A percentile compares a stretch with the other conserved stretches of the same genome.
These are phyloP conservation scores for Rhizoctonia solani DNA, from an alignment of 1,284 basidiomycete species.

Conservation along the genomic window DNA sequence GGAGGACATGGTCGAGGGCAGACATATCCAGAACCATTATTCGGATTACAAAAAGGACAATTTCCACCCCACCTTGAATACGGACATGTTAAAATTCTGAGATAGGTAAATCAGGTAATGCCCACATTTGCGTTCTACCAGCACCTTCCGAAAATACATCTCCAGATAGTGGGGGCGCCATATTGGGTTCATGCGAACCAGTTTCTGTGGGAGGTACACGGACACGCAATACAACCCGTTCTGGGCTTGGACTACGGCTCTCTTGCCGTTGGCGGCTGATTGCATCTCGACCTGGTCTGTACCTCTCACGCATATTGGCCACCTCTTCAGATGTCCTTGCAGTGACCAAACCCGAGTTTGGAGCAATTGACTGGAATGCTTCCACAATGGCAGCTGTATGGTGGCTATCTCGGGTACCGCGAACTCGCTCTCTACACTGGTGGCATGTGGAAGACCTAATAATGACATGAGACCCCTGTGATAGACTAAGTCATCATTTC, in stretches of 20 bases:
- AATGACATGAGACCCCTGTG: background rate
- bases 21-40: conserved; percentile 8
- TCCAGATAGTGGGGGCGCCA: too few relatives aligned
- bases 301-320: background rate
- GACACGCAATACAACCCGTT: too few relatives aligned
- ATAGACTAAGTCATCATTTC: background rate
- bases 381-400: conserved; percentile 6
- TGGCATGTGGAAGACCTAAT: conserved; percentile 17
- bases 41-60: conserved; percentile 9
- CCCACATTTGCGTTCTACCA: background rate
- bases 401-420: conserved; percentile 21
- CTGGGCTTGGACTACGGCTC: too few relatives aligned
- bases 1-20: background rate
- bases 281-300: background rate
- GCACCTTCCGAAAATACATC: background rate
- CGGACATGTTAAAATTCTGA: background rate
- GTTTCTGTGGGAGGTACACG: too few relatives aligned
- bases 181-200: too few relatives aligned
- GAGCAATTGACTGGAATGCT: conserved; percentile 14
- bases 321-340: background rate
- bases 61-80: background rate
- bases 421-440: conserved; percentile 11
- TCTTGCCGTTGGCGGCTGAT: background rate
- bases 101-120: background rate
- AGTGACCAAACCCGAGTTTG: conserved; percentile 7